Evolutionary conservation across 2,329 filamentous ascomycete species (phyloP), one percentile per base, ranked within the genome.

Genomic region (Pseudofabraea citricarpa): DNA sequence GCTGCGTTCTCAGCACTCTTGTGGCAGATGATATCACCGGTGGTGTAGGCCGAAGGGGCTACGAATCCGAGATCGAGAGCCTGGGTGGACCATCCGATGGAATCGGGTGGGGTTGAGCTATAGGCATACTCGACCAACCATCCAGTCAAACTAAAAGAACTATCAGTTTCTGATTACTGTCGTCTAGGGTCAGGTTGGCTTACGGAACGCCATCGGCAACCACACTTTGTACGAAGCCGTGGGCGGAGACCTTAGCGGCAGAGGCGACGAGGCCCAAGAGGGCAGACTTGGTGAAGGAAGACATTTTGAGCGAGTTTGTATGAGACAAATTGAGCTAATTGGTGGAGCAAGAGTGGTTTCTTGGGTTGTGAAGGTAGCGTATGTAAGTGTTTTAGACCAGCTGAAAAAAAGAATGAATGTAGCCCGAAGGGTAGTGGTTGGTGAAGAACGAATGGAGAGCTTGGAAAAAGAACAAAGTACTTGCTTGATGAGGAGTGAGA

Each of bases 11-110:
- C 66, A 27, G 71, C 77, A 40, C 66, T 62, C 61, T 69, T 71
- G 69, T 84, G 80, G 68, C 77, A 81, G 64, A 78, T 74, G 55
- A 81, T 80, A 56, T 79, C 67, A 27, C 67, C 51, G 19, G 59
- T 55, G 23, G 61, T 56, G 62, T 75, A 78, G 49, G 63, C 62
- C 32, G 56, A 52, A 1, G 66, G 67, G 18, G 66, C 61, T 45
- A 79, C 65, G 58, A 68, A 79, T 37, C 75, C 75, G 48, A 71
- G 64, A 57, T 80, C 74, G 1, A 53, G 48, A 20, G 68, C 68
- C 3, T 65, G 60, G 42, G 67, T 70, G 16, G 66, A 66, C 77
- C 78, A 81, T 50, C 69, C 79, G 44, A 76, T 71, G 38, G 62
- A 55, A 12, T 61, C 56, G 4, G 67, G 67, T 26, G 60, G 59